Evolutionary conservation across 495 filamentous ascomycete genomes (phyloP).

Genomic region (Usnea hakonensis): DNA sequence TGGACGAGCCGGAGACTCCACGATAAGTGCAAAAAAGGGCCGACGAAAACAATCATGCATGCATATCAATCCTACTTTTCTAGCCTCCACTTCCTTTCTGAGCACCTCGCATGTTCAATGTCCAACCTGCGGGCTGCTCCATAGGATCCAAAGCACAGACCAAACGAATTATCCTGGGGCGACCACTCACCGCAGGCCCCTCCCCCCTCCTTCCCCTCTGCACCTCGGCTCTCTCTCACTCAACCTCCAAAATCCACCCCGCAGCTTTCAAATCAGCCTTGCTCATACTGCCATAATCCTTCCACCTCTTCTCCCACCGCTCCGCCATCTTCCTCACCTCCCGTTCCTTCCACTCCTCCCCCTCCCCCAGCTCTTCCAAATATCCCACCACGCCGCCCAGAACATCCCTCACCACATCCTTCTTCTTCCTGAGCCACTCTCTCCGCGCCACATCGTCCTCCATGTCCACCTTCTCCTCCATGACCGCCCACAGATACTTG

Average conservation of each 20-base stretch:
- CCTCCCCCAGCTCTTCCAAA: background rate
- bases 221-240: background rate
- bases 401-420: background rate
- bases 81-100: background rate
- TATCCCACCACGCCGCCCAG: background rate
- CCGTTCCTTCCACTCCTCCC: background rate
- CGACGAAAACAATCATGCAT: conserved; percentile 3
- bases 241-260: background rate
- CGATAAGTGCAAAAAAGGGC: background rate
- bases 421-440: background rate
- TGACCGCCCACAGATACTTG: background rate
- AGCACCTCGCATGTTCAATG: background rate
- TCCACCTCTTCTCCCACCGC: conserved; percentile 2
- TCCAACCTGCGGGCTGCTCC: no score
- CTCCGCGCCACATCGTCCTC: background rate
- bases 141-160: no score
- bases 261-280: background rate
- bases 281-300: background rate
- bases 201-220: no score
- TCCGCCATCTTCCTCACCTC: conserved; percentile 1
- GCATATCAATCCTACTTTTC: background rate
- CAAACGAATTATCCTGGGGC: no score
- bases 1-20: background rate
- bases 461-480: conserved; percentile 2
- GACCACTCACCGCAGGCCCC: no score